A percentile compares a stretch with the other conserved stretches of the same genome.
phyloP scores from a whole-genome alignment of 345 rosid species.

The Moricandia moricandioides region DNA sequence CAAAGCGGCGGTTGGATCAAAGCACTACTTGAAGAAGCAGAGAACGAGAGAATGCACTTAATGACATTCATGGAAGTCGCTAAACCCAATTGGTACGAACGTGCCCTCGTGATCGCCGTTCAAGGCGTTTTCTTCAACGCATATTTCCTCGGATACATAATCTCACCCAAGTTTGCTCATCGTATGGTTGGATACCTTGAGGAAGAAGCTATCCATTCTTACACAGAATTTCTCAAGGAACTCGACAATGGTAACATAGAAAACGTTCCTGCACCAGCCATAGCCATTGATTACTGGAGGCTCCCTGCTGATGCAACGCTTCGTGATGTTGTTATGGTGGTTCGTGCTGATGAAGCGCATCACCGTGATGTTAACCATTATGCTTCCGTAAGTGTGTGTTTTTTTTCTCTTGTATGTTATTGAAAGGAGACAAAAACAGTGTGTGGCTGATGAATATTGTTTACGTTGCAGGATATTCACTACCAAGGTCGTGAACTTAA shows the following conservation, averaged over 20 bases:
- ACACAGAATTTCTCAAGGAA: conserved; percentile 76
- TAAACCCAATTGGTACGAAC: conserved; percentile 63
- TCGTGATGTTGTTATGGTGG: conserved; percentile 68
- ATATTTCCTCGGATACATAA: conserved; percentile 62
- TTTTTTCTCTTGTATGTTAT: neutral
- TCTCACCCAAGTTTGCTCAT: conserved; percentile 75
- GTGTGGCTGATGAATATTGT: too few relatives aligned
- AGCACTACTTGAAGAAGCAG: conserved; percentile 73
- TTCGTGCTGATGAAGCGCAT: conserved; percentile 78
- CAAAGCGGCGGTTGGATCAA: conserved; percentile 85
- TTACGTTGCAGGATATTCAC: conserved; percentile 52
- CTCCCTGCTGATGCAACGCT: conserved; percentile 52
- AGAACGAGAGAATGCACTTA: conserved; percentile 83
- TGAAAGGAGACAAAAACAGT: neutral
- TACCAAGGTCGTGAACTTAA: conserved; percentile 60
- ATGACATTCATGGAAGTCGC: conserved; percentile 92
- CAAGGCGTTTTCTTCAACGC: conserved; percentile 81
- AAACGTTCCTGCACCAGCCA: conserved; percentile 72
- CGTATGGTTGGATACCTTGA: conserved; percentile 81
- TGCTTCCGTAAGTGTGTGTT: conserved; percentile 56
- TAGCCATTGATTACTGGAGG: conserved; percentile 77
- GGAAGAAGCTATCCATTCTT: conserved; percentile 83
- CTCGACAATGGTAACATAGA: conserved; percentile 65
- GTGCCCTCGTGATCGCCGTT: conserved; percentile 61
- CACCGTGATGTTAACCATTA: conserved; percentile 83